Base-by-base conservation (phyloP, 2,329 filamentous ascomycete genomes). In the Neofusicoccum sp. region DNA sequence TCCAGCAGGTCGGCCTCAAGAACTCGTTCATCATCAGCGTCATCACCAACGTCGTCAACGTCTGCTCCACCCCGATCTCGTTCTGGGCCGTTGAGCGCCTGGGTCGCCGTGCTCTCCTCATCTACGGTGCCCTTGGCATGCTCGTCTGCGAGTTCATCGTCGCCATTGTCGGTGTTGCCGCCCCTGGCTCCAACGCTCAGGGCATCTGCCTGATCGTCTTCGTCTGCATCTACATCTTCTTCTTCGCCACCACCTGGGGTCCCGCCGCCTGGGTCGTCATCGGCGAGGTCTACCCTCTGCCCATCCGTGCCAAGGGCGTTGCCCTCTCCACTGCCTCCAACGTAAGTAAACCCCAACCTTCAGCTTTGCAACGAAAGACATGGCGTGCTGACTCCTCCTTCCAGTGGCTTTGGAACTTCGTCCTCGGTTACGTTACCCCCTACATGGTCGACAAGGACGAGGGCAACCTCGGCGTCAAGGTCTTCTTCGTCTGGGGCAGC, bases 211-310 rank as follows among this genome's bases (percentile, higher is more conserved):
- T 93, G 82, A 91, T 96, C 66, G 86, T 90, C 63, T 95, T 96
- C 80, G 95, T 95, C 72, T 89, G 87, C 79, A 87, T 96, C 80
- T 95, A 92, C 83, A 93, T 96, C 82, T 92, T 91, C 84, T 93
- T 89, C 83, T 96, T 96, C 75, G 91, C 91, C 63, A 87, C 84
- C 62, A 96, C 91, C 65, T 96, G 91, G 91, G 91, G 91, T 58
- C 90, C 91, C 6, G 88, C 81, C 60, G 83, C 82, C 28, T 86
- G 83, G 84, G 80, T 82, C 61, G 84, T 96, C 67, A 93, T 95
- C 70, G 91, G 91, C 73, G 91, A 96, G 80, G 89, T 95, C 76
- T 96, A 89, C 85, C 91, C 91, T 61, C 85, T 96, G 58, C 90
- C 90, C 63, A 93, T 96, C 77, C 89, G 92, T 70, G 89, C 92